Conservation (phyloP, 1,284 basidiomycete species). For the Takashimella koratensis region DNA sequence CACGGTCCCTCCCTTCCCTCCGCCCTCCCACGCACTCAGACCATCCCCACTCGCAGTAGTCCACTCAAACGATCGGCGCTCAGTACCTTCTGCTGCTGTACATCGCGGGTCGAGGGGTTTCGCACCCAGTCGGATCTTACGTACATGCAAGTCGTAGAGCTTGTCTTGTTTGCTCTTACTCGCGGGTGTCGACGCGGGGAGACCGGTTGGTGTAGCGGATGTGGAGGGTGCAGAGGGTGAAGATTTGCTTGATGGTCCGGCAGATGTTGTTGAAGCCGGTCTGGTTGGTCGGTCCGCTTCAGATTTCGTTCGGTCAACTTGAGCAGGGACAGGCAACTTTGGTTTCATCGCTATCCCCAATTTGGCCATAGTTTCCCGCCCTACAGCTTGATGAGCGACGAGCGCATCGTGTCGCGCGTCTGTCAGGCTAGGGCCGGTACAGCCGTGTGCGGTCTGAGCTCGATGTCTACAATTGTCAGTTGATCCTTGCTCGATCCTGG, state of each 20-base stretch:
- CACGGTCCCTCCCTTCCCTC: constrained; percentile 10
- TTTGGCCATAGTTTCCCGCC: constrained; percentile 23
- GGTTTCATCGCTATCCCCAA: constrained; percentile 27
- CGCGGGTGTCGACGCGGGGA: not conserved
- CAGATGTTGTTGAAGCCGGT: not conserved
- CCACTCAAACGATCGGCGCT: constrained; percentile 38
- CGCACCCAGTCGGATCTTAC: constrained; percentile 31
- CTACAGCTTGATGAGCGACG: constrained; percentile 14
- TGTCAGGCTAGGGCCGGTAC: constrained; percentile 26
- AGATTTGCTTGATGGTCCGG: no score
- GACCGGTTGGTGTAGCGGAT: not conserved
- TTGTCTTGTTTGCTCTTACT: constrained; percentile 35
- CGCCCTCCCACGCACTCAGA: constrained; percentile 14
- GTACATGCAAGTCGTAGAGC: constrained; percentile 34
- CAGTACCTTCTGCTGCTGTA: constrained; percentile 2
- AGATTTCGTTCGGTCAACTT: constrained; percentile 20
- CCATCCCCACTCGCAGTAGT: constrained; percentile 12
- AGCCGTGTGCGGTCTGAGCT: constrained; percentile 28
- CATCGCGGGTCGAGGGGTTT: constrained; percentile 20
- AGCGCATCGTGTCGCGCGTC: constrained; percentile 28
- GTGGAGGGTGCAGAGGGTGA: not conserved
- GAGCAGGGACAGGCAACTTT: constrained; percentile 26
- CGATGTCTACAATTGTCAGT: constrained; percentile 22
- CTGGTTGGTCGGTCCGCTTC: constrained; percentile 4
- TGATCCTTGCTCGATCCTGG: no score